Evolutionary conservation across 169 alveolate genomes (phyloP).

Genomic region (Babesia caballi): DNA sequence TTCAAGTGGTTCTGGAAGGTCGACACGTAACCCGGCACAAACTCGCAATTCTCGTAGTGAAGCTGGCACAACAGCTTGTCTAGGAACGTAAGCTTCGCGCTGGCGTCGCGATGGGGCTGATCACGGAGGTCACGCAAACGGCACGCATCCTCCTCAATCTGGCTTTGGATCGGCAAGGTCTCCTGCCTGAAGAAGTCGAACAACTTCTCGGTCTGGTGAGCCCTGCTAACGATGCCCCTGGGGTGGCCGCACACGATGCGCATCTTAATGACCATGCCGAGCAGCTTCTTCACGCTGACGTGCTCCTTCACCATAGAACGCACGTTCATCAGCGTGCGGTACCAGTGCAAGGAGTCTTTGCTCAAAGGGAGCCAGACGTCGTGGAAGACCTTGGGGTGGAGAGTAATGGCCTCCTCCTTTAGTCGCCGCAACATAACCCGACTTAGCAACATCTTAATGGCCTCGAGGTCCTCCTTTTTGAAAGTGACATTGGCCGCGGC

Average conservation of each 20-base stretch:
- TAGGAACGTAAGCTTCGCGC: conserved; percentile 83
- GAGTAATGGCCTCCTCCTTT: conserved; percentile 85
- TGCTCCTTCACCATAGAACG: conserved; percentile 77
- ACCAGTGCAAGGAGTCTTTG: conserved; percentile 80
- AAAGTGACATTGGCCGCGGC: conserved; percentile 63
- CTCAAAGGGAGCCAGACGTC: conserved; percentile 90
- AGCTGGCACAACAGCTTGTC: conserved; percentile 86
- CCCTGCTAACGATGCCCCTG: conserved; percentile 82
- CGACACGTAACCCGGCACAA: conserved; percentile 73
- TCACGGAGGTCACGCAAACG: conserved; percentile 72
- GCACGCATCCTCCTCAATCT: conserved; percentile 62
- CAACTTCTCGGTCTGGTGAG: conserved; percentile 77
- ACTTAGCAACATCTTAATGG: conserved; percentile 79
- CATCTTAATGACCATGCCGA: conserved; percentile 88
- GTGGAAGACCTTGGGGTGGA: conserved; percentile 84
- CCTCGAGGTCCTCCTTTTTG: conserved; percentile 74
- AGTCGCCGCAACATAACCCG: conserved; percentile 83
- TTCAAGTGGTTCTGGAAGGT: conserved; percentile 39
- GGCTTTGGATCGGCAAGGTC: conserved; percentile 55
- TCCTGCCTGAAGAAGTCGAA: conserved; percentile 76
- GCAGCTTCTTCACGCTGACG: conserved; percentile 78
- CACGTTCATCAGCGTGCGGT: conserved; percentile 77
- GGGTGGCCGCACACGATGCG: conserved; percentile 88
- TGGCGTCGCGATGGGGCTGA: conserved; percentile 79
- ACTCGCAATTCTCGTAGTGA: conserved; percentile 79